Evolutionary conservation across 2,329 filamentous ascomycete species (phyloP), one percentile per base, ranked within the genome.

Genomic region (Tolypocladium guangdongense): DNA sequence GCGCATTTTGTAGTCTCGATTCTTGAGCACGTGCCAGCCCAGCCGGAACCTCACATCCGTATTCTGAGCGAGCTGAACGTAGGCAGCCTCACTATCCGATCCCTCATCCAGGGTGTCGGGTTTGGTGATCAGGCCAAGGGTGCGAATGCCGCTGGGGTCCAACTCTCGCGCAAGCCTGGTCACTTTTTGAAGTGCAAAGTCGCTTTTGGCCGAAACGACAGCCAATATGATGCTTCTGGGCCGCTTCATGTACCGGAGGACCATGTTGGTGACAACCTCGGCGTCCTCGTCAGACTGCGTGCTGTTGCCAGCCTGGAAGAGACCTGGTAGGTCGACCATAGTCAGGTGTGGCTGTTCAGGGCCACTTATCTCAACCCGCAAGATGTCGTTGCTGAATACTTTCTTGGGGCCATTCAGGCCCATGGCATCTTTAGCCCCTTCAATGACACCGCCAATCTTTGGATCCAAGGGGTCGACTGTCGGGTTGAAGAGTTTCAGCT

Each of bases 141-240:
- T 82, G 7, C 78, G 74, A 1, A 41, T 30, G 1, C 71, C 65
- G 0, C 55, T n/a, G 0, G 60, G 55, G 32, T 63, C 62, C n/a
- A 59, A 32, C 35, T 59, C 39, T 6, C 54, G 51, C 2, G 78
- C 71, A 41, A 74, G 60, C 8, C 76, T 69, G 0, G 80, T 66
- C 10, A 87, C 74, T 11, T 74, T 68, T 59, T 87, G 82, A 30
- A 82, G 76, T 7, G 78, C 78, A 57, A 76, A 75, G 54, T 86
- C 78, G 45, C 72, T 74, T 51, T 76, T 77, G 2, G 78, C 78
- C 0, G 75, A 77, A 2, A 84, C 69, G 0, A 83, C 77, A 1
- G 80, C 77, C 1, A 86, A 69, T 2, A 84, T 81, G 54, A 87
- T 81, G 58, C 75, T 84, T 6, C 80, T 68, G 0, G 69, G 65